Conservation (phyloP, 345 rosid genomes). For the Eutrema heterophyllum region DNA sequence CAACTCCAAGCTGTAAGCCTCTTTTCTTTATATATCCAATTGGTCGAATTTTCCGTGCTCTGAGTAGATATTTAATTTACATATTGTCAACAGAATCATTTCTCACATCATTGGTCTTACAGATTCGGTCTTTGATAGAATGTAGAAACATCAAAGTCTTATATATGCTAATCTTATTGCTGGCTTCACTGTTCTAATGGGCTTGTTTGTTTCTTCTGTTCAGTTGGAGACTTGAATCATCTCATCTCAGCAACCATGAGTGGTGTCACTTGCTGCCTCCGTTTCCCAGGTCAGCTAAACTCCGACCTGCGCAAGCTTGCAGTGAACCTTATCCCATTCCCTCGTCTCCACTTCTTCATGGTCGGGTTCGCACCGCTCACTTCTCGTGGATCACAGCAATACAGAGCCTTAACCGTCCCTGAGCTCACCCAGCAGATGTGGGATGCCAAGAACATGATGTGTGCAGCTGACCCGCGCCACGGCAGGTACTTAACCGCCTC, state of each 20-base stretch:
- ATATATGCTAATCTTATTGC: neutral
- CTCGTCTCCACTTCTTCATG: slow-evolving; percentile 76
- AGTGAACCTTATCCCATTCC: slow-evolving; percentile 68
- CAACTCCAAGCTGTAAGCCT: slow-evolving; percentile 70
- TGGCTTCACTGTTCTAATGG: neutral
- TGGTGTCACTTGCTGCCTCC: slow-evolving; percentile 71
- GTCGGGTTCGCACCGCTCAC: slow-evolving; percentile 73
- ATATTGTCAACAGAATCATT: too few species aligned
- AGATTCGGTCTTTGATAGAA: too few species aligned
- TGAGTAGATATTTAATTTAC: neutral
- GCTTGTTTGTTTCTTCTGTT: neutral
- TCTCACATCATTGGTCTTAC: too few species aligned
- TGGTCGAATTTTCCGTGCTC: neutral
- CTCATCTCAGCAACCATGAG: slow-evolving; percentile 81
- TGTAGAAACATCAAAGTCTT: too few species aligned
- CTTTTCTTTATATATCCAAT: neutral
- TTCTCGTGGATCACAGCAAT: slow-evolving; percentile 73
- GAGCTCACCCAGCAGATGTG: slow-evolving; percentile 86
- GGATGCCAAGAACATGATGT: slow-evolving; percentile 87
- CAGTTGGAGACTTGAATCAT: slow-evolving; percentile 74
- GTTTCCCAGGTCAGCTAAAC: slow-evolving; percentile 76
- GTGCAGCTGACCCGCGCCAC: slow-evolving; percentile 78
- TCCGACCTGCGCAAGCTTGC: slow-evolving; percentile 75
- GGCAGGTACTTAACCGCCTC: slow-evolving; percentile 74
- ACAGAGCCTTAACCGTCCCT: slow-evolving; percentile 66